Conservation (phyloP, 805 yeast species). For the Lachancea waltii region DNA sequence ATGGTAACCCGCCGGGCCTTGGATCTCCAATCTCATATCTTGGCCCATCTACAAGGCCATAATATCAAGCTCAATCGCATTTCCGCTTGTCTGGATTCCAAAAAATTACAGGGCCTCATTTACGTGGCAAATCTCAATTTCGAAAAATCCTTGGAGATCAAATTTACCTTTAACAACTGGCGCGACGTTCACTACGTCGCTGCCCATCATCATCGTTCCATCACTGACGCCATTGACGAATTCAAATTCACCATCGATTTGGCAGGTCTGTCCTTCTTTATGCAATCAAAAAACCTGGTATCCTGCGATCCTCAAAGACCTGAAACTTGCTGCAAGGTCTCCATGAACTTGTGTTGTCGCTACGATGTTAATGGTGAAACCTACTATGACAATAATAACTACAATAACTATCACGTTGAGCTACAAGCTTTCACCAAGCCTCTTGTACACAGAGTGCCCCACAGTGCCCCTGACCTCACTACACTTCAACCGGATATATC, state of each 20-base stretch:
- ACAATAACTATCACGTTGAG: constrained; percentile 28
- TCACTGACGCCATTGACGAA: constrained; percentile 25
- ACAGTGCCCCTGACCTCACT: constrained; percentile 1
- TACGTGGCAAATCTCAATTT: constrained; percentile 30
- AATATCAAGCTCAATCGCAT: constrained; percentile 22
- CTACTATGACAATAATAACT: constrained; percentile 32
- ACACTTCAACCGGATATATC: not conserved
- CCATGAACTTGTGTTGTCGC: constrained; percentile 29
- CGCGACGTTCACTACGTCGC: constrained; percentile 27
- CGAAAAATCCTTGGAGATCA: constrained; percentile 31
- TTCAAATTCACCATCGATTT: constrained; percentile 29
- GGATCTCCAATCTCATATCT: constrained; percentile 13
- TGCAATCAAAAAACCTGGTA: constrained; percentile 22
- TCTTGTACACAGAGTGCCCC: constrained; percentile 1
- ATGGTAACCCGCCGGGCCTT: constrained; percentile 7
- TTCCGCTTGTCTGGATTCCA: constrained; percentile 12
- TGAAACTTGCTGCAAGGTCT: constrained; percentile 15
- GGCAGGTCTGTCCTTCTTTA: constrained; percentile 24
- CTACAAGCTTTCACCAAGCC: constrained; percentile 14
- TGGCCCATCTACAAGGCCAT: constrained; percentile 19
- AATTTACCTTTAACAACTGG: constrained; percentile 32
- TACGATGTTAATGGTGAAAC: constrained; percentile 32
- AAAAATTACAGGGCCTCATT: constrained; percentile 23
- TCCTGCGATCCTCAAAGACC: constrained; percentile 10
- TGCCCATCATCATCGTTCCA: constrained; percentile 23